Percentiles rank a stretch among this genome's conserved stretches.
Evolutionary conservation across 768 basidiomycete species (phyloP).

Genomic region (Termitomyces sp.): DNA sequence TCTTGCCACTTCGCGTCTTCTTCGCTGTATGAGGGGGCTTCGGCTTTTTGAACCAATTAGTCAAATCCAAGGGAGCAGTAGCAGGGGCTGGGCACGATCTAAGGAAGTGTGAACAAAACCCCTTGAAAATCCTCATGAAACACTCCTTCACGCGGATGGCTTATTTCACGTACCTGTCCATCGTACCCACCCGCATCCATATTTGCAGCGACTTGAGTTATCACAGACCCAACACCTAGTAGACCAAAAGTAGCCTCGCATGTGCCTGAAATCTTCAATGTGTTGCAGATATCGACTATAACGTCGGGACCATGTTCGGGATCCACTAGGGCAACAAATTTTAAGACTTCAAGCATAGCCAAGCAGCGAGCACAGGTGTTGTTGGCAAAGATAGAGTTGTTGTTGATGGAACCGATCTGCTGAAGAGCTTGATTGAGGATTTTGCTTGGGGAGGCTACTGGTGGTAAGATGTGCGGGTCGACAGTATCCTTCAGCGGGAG

Average conservation of each 20-base stretch:
- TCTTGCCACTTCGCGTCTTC: slow-evolving; percentile 55
- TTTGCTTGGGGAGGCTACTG: slow-evolving; percentile 36
- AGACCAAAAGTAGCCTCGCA: slow-evolving; percentile 46
- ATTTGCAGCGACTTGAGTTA: slow-evolving; percentile 69
- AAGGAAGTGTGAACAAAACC: slow-evolving; percentile 56
- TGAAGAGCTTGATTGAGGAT: slow-evolving; percentile 47
- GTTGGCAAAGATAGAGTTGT: slow-evolving; percentile 46
- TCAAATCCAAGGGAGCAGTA: slow-evolving; percentile 55
- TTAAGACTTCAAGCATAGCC: slow-evolving; percentile 54
- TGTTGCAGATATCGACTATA: slow-evolving; percentile 52
- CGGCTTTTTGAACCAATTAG: slow-evolving; percentile 69
- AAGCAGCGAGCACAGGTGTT: slow-evolving; percentile 56
- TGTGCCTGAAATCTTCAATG: slow-evolving; percentile 43
- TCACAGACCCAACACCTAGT: slow-evolving; percentile 46
- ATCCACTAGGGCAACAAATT: slow-evolving; percentile 60
- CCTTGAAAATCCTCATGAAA: slow-evolving; percentile 21
- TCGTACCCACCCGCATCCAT: slow-evolving; percentile 70
- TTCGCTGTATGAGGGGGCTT: slow-evolving; percentile 72
- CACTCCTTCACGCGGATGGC: neutral
- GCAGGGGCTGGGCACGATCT: slow-evolving; percentile 49
- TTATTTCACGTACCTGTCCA: slow-evolving; percentile 46
- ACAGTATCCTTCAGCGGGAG: slow-evolving; percentile 54
- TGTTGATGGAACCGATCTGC: slow-evolving; percentile 51
- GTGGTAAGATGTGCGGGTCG: slow-evolving; percentile 66
- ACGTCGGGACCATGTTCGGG: slow-evolving; percentile 56